Evolutionary conservation across 129 eudicot genomes (phyloP).

Genomic region (Arctium lappa): DNA sequence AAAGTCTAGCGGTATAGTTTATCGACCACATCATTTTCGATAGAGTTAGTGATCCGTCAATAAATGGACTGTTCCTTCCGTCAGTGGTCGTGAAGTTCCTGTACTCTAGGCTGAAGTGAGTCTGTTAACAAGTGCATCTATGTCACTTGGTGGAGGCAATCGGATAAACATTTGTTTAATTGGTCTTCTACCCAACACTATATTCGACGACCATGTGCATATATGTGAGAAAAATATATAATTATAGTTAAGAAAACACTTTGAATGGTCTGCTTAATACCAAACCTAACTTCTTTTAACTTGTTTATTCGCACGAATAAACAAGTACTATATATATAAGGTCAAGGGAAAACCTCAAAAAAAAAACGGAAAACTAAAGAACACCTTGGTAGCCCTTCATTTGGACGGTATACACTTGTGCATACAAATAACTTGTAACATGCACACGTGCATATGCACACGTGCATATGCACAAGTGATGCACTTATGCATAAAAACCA

Average conservation of each 20-base stretch:
- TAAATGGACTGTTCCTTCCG: background rate
- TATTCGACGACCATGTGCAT: constrained; percentile 1
- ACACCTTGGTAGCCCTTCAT: too few relatives aligned
- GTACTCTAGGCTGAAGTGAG: background rate
- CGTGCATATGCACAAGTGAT: too few relatives aligned
- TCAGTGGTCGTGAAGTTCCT: too few relatives aligned
- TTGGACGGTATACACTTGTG: too few relatives aligned
- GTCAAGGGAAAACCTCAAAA: too few relatives aligned
- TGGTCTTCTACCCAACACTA: background rate
- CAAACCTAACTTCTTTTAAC: background rate
- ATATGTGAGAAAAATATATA: background rate
- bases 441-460: too few relatives aligned
- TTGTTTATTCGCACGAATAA: constrained; percentile 3
- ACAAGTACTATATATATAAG: background rate
- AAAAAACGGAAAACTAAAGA: too few relatives aligned
- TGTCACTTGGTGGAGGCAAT: background rate
- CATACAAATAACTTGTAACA: too few relatives aligned
- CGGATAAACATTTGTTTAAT: background rate
- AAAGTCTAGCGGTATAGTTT: too few relatives aligned
- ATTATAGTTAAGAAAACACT: constrained; percentile 11
- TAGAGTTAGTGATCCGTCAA: background rate
- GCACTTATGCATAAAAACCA: too few relatives aligned
- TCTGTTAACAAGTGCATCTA: too few relatives aligned
- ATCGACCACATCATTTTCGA: background rate
- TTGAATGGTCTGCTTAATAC: constrained; percentile 21